A percentile compares a stretch with the other conserved stretches of the same genome.
Evolutionary conservation across 179 eudicot genomes (phyloP).

Genomic region (Pouteria campechiana): DNA sequence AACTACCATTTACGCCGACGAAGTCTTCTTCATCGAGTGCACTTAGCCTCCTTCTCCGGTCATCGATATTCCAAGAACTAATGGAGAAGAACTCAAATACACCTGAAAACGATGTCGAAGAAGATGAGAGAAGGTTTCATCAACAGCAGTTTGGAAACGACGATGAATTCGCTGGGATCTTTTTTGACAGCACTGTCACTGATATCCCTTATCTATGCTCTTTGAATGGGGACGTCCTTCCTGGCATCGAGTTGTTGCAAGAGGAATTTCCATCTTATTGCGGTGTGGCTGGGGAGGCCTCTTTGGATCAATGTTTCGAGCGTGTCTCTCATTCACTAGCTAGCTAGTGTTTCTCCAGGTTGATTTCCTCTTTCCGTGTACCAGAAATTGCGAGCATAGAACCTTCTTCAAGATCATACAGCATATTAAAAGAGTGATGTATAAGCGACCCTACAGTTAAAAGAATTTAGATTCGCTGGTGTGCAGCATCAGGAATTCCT

Average conservation of each 20-base stretch:
- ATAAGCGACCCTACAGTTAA: no score
- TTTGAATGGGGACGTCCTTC: constrained; percentile 7
- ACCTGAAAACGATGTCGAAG: constrained; percentile 12
- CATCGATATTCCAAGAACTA: constrained; percentile 24
- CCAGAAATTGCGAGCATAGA: no score
- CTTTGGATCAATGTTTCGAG: no score
- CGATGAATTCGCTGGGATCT: constrained; percentile 7
- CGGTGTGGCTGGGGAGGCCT: no score
- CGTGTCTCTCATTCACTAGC: no score
- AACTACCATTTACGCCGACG: constrained; percentile 7
- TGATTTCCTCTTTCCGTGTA: no score
- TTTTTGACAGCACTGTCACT: constrained; percentile 6
- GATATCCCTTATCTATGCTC: constrained; percentile 14
- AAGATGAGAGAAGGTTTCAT: constrained; percentile 2
- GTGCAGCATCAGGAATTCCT: no score
- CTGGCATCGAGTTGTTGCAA: constrained; percentile 5
- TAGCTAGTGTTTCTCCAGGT: no score
- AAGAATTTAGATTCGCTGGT: no score
- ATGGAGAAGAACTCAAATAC: constrained; percentile 26
- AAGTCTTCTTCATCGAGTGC: constrained; percentile 29
- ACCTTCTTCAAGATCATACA: no score
- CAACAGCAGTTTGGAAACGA: constrained; percentile 6
- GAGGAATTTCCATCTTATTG: no score
- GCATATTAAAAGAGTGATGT: no score
- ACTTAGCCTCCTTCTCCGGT: constrained; percentile 25